Percentiles rank a stretch among this genome's conserved stretches.
Evolutionary conservation across 225 moss, liverwort and hornwort genomes (phyloP).

Genomic region (Pseudisothecium myosuroides): DNA sequence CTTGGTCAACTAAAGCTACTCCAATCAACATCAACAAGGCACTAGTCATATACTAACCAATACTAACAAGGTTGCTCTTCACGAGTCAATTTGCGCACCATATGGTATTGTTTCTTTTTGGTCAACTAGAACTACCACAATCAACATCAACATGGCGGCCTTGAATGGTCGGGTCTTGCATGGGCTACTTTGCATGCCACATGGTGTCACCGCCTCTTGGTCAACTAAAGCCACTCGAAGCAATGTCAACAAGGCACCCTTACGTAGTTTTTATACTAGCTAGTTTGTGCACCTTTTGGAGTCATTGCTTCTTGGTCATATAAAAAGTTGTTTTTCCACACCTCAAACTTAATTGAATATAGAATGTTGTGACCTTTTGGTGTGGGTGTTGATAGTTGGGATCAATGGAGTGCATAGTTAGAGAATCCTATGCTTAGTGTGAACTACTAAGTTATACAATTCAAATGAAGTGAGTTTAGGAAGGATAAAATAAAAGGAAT

Average conservation of each 20-base stretch:
- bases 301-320: neutral
- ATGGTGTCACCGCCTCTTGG: accelerated
- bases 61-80: accelerated
- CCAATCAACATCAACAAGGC: too few species aligned
- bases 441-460: neutral
- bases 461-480: accelerated
- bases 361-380: neutral
- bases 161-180: accelerated
- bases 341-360: neutral
- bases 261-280: accelerated
- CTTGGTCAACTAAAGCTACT: neutral
- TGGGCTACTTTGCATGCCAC: accelerated
- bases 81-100: accelerated
- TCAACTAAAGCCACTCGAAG: accelerated
- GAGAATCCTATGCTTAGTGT: neutral
- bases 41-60: too few species aligned
- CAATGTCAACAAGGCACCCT: accelerated
- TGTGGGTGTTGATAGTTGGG: accelerated
- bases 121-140: neutral
- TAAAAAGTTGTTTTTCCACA: neutral
- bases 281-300: neutral
- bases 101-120: accelerated
- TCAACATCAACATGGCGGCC: accelerated
- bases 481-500: neutral
- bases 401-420: neutral